Evolutionary conservation across 208 protist genomes (phyloP).

Genomic region (Trichomonas vaginalis): DNA sequence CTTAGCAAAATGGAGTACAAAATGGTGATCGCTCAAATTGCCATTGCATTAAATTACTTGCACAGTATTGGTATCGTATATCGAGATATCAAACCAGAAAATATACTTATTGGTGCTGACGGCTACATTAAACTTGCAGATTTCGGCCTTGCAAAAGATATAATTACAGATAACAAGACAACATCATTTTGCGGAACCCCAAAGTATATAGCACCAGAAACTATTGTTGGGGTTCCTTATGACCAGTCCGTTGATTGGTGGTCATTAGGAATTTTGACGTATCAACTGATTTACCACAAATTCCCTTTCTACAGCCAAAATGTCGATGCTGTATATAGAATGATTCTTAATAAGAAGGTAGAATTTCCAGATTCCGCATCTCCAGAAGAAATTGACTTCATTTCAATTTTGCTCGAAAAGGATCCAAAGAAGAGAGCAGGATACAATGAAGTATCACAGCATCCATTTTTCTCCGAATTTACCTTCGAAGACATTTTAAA

Average conservation of each 20-base stretch:
- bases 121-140: not conserved
- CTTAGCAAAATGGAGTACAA: constrained; percentile 36
- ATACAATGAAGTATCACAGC: not conserved
- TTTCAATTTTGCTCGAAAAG: not conserved
- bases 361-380: not conserved
- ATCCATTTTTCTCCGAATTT: not conserved
- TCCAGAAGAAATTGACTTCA: not conserved
- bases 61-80: not conserved
- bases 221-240: not conserved
- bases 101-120: not conserved
- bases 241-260: not conserved
- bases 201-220: constrained; percentile 3
- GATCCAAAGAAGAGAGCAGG: not conserved
- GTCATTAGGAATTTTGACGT: not conserved
- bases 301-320: not conserved
- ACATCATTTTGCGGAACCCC: constrained; percentile 11
- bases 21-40: constrained; percentile 2
- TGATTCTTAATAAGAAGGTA: not conserved
- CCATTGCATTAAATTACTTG: not conserved
- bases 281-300: not conserved
- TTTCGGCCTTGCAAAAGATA: constrained; percentile 18
- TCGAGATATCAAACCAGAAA: not conserved
- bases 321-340: not conserved
- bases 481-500: not conserved
- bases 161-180: not conserved